Percentiles rank a stretch among this genome's conserved stretches.
phyloP scores from a whole-genome alignment of 805 yeast genomes.

The Candida ovalis region DNA sequence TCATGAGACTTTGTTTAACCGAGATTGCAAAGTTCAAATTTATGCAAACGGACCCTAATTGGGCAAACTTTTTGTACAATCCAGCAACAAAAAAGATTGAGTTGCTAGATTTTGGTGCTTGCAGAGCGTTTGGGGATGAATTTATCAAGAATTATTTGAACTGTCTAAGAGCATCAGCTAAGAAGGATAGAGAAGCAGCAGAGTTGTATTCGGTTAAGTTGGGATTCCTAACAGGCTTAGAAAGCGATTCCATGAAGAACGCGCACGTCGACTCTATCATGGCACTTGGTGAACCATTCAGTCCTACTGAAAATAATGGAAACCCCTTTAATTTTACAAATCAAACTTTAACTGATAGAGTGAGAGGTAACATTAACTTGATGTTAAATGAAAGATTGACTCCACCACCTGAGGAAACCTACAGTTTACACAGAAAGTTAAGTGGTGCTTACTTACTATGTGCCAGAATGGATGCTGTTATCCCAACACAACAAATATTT shows the following conservation, averaged over 20 bases:
- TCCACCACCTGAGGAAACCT: slow-evolving; percentile 98
- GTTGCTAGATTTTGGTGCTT: slow-evolving; percentile 92
- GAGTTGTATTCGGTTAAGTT: slow-evolving; percentile 63
- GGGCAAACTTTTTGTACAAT: slow-evolving; percentile 96
- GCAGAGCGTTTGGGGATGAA: slow-evolving; percentile 67
- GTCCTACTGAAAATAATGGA: slow-evolving; percentile 46
- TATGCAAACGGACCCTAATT: slow-evolving; percentile 99
- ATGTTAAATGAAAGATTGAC: slow-evolving; percentile 90
- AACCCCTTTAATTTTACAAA: slow-evolving; percentile 62
- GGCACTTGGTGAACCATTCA: slow-evolving; percentile 90
- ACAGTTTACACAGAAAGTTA: slow-evolving; percentile 90
- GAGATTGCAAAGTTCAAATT: slow-evolving; percentile 83
- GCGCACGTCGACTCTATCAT: slow-evolving; percentile 91
- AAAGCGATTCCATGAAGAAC: slow-evolving; percentile 78
- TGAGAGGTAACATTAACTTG: slow-evolving; percentile 77
- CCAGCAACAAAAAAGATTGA: slow-evolving; percentile 68
- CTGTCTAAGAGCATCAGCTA: slow-evolving; percentile 71
- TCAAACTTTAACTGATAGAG: slow-evolving; percentile 93
- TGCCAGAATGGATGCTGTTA: slow-evolving; percentile 76
- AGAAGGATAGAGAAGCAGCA: slow-evolving; percentile 59
- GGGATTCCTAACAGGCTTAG: slow-evolving; percentile 91
- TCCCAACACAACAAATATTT: slow-evolving; percentile 77
- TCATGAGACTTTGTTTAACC: slow-evolving; percentile 80
- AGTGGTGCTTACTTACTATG: slow-evolving; percentile 92
- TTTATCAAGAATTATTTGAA: slow-evolving; percentile 69